Base-by-base conservation (phyloP, 805 yeast species). In the Yueomyces sinensis region DNA sequence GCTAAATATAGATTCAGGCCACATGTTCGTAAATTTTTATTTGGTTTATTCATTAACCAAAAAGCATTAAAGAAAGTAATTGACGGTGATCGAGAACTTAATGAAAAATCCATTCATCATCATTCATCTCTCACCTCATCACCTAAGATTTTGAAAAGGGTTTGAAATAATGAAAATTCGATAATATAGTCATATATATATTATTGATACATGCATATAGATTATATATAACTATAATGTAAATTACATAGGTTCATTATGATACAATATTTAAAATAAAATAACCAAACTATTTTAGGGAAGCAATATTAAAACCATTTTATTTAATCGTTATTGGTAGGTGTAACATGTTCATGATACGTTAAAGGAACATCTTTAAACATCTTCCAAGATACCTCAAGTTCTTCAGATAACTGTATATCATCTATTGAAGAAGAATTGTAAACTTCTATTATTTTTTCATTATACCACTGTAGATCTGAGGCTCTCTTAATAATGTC, bases 1-100 rank as follows among this genome's bases (percentile, higher is more conserved):
- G 80, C 64, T 43, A 62, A 54, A 51, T 84, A 58, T 63, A 68
- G 66, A 32, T 81, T 73, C 54, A 70, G 76, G 42, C 73, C 70
- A 34, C 70, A 72, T 4, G 73, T 72, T 15, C 60, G 94, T 27
- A 65, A 72, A 41, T 78, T 75, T 47, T 59, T 84, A 13, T 68
- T 77, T 45, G 87, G 76, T 30, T 58, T 80, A 35, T 72, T 82
- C 42, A 69, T 72, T 35, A 68, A 69, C 41, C 61, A 67, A 11
- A 61, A 61, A 23, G 59, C 74, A 30, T 56, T 79, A 50, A 82
- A 75, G 39, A 54, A 55, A 11, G 43, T 75, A 33, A 62, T 72
- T 25, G 65, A 60, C 47, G 58, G 65, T 33, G 73, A 70, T 36
- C 56, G 68, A 22, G 17, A n/a, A n/a, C n/a, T n/a, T n/a, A n/a